Evolutionary conservation across 768 basidiomycete genomes (phyloP).

Genomic region (Mrakia frigida): DNA sequence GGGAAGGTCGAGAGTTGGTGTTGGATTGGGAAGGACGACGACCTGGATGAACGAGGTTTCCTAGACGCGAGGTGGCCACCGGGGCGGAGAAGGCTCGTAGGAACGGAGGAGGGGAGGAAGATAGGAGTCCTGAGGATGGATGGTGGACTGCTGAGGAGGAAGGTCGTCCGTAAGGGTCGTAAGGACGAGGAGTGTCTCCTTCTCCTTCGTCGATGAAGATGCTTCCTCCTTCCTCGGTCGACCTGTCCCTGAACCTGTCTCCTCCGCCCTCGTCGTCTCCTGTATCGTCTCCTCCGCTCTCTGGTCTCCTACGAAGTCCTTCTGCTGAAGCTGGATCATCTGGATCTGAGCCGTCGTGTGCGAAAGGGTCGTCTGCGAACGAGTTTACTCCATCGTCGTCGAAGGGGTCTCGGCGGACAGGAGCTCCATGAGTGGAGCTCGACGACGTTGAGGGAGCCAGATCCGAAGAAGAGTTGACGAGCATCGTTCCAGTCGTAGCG

Average conservation of each 20-base stretch:
- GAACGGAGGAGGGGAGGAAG: conserved; percentile 21
- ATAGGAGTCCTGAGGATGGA: background rate
- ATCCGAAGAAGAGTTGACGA: background rate
- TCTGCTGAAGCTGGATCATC: conserved; percentile 9
- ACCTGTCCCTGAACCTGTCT: conserved; percentile 4
- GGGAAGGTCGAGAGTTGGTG: background rate
- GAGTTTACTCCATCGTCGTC: conserved; percentile 27
- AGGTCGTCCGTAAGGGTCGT: conserved; percentile 7
- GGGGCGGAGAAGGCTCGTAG: conserved; percentile 31
- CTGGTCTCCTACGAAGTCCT: background rate
- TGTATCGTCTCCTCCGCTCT: conserved; percentile 5
- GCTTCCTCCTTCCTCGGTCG: background rate
- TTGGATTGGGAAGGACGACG: conserved; percentile 18
- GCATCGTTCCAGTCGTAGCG: background rate
- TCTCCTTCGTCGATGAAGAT: conserved; percentile 2
- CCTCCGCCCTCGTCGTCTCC: conserved; percentile 14
- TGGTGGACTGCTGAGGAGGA: background rate
- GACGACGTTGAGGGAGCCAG: background rate
- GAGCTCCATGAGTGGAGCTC: background rate
- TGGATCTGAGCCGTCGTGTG: conserved; percentile 27
- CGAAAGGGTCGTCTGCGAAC: conserved; percentile 33
- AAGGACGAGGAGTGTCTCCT: background rate
- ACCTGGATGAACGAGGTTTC: conserved; percentile 29
- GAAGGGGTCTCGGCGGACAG: conserved; percentile 29
- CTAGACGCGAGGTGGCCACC: conserved; percentile 19